These are phyloP conservation scores for Exophiala viscosa DNA, from an alignment of 2,329 filamentous ascomycete genomes.

Conservation along the genomic window DNA sequence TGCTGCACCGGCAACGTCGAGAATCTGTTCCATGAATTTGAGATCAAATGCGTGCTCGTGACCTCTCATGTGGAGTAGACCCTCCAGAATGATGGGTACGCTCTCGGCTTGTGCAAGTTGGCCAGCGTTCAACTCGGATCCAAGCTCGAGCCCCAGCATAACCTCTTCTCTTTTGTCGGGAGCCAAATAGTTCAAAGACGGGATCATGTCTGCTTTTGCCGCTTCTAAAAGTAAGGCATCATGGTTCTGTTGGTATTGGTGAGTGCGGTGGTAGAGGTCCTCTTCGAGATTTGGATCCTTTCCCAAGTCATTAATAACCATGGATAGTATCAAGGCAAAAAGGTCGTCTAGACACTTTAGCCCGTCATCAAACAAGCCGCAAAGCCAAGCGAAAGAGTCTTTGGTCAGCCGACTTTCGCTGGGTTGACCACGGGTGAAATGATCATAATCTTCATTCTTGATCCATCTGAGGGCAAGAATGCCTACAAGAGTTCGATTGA, in stretches of 20 bases:
- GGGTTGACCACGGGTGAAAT: constrained; percentile 32
- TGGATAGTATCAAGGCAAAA: constrained; percentile 34
- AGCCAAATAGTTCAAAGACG: constrained; percentile 30
- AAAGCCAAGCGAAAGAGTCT: constrained; percentile 33
- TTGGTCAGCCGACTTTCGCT: constrained; percentile 26
- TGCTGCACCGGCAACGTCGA: constrained; percentile 39
- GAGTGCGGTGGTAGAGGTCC: constrained; percentile 20
- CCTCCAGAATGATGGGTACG: constrained; percentile 32
- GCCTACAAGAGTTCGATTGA: constrained; percentile 40
- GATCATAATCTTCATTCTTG: constrained; percentile 34
- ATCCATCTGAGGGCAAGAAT: constrained; percentile 39
- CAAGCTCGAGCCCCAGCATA: constrained; percentile 35
- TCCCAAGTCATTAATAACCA: constrained; percentile 39
- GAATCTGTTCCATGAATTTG: constrained; percentile 37
- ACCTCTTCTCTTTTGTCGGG: constrained; percentile 27
- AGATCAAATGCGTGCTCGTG: constrained; percentile 33
- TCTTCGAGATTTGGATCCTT: constrained; percentile 35
- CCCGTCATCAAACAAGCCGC: constrained; percentile 25
- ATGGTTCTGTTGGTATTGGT: constrained; percentile 29
- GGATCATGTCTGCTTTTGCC: constrained; percentile 30
- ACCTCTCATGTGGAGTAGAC: constrained; percentile 29
- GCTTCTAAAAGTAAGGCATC: constrained; percentile 34
- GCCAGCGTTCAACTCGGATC: constrained; percentile 37
- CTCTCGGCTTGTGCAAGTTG: constrained; percentile 41
- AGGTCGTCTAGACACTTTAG: constrained; percentile 27